phyloP scores from a whole-genome alignment of 2,329 filamentous ascomycete genomes.

The Apiospora phragmitis region DNA sequence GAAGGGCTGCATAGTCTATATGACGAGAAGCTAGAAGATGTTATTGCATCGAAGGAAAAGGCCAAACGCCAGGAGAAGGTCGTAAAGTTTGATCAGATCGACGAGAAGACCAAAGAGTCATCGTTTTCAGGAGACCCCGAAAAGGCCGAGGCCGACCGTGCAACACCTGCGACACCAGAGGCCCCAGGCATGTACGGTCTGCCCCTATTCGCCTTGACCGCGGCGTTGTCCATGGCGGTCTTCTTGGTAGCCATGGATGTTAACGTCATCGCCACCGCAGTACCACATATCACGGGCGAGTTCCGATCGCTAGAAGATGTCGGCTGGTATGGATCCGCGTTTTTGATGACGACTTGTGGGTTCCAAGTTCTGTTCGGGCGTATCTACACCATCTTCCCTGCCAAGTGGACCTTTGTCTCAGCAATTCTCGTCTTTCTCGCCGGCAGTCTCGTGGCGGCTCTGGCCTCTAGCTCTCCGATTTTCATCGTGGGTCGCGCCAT shows the following conservation, averaged over 20 bases:
- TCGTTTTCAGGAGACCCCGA: not conserved
- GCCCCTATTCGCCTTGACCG: conserved; percentile 9
- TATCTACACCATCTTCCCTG: conserved; percentile 34
- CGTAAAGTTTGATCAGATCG: not conserved
- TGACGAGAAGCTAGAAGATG: not conserved
- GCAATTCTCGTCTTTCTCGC: conserved; percentile 33
- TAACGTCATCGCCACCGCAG: conserved; percentile 21
- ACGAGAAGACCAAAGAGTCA: not conserved
- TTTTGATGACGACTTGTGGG: conserved; percentile 30
- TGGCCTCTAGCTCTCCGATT: conserved; percentile 32
- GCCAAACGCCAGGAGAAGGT: not conserved
- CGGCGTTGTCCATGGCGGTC: conserved; percentile 13
- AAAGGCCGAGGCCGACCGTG: not conserved
- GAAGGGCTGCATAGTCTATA: not conserved
- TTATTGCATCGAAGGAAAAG: not conserved
- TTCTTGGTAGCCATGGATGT: conserved; percentile 16
- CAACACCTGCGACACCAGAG: not conserved
- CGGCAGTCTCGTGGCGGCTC: conserved; percentile 36
- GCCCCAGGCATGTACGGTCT: conserved; percentile 6
- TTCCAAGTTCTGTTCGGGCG: conserved; percentile 39
- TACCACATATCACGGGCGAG: conserved; percentile 20
- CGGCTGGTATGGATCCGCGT: conserved; percentile 37
- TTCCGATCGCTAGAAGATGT: conserved; percentile 20
- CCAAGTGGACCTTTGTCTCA: conserved; percentile 30
- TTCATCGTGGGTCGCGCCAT: conserved; percentile 39